Percentiles rank a stretch among this genome's conserved stretches.
Evolutionary conservation across 768 basidiomycete species (phyloP).

Genomic region (Agaricus blazei): DNA sequence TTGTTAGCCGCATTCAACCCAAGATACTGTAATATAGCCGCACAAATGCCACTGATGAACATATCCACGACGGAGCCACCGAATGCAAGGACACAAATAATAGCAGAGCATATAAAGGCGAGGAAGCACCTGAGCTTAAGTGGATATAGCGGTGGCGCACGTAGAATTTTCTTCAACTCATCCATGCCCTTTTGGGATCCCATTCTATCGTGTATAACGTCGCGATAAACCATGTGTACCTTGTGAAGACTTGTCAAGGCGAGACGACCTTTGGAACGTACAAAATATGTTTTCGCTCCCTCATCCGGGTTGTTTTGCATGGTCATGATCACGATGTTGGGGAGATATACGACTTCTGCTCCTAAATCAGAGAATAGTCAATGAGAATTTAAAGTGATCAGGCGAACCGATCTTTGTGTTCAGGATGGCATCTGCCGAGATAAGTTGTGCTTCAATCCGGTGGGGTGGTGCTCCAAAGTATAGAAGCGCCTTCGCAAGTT

Average conservation of each 20-base stretch:
- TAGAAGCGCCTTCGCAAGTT: constrained; percentile 82
- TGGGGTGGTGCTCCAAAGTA: constrained; percentile 95
- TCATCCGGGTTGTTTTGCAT: constrained; percentile 63
- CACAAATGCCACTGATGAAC: constrained; percentile 71
- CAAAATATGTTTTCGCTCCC: constrained; percentile 77
- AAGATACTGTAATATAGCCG: constrained; percentile 69
- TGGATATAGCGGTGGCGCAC: constrained; percentile 62
- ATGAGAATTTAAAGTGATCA: not conserved
- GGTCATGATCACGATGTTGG: constrained; percentile 74
- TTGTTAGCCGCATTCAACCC: constrained; percentile 80
- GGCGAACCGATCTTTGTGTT: constrained; percentile 62
- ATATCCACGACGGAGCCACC: constrained; percentile 81
- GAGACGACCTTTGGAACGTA: constrained; percentile 75
- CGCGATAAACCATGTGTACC: constrained; percentile 81
- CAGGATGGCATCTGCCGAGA: constrained; percentile 72
- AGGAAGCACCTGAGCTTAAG: constrained; percentile 63
- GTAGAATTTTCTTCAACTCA: constrained; percentile 59
- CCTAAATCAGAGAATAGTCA: not conserved
- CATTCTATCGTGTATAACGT: constrained; percentile 81
- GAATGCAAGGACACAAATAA: constrained; percentile 81
- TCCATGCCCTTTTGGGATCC: constrained; percentile 67
- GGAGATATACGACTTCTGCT: constrained; percentile 77
- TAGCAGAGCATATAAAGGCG: constrained; percentile 72
- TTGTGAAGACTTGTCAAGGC: constrained; percentile 78
- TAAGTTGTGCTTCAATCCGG: constrained; percentile 84